A percentile compares a stretch with the other conserved stretches of the same genome.
Conservation (phyloP, 1,139 yeast genomes). For the Debaryomyces coudertii region DNA sequence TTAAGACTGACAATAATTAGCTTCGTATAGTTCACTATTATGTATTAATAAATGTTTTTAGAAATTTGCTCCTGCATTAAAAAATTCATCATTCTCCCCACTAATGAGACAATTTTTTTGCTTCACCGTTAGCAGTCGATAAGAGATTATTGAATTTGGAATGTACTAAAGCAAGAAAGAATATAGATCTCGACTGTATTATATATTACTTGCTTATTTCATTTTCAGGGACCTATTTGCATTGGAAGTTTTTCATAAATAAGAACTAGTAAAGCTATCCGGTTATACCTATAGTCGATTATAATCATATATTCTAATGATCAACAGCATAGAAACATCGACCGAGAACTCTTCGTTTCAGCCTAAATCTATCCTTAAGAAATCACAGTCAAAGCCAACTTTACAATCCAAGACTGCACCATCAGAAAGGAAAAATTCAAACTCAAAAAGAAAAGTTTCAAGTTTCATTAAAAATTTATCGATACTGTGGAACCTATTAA, state of each 20-base stretch:
- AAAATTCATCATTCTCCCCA: not conserved
- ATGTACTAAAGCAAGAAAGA: not conserved
- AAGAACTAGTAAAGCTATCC: not conserved
- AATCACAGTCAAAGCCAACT: conserved; percentile 9
- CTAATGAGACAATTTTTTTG: not conserved
- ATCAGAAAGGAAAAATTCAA: conserved; percentile 5
- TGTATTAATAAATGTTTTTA: not conserved
- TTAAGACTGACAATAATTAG: not conserved
- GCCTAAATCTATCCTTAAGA: conserved; percentile 13
- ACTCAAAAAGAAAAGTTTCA: conserved; percentile 18
- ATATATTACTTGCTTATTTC: not conserved
- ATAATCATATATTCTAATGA: not conserved
- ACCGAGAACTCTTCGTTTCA: conserved; percentile 10
- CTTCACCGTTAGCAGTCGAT: not conserved
- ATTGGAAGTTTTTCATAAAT: not conserved
- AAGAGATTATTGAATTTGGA: not conserved
- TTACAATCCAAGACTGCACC: conserved; percentile 1
- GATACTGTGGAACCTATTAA: conserved; percentile 36
- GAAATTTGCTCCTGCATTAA: not conserved
- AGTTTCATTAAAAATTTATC: conserved; percentile 39
- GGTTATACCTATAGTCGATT: no score
- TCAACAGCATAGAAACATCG: conserved; percentile 6
- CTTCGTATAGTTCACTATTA: not conserved
- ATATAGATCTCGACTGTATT: not conserved
- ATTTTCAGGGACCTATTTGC: not conserved